Conservation (phyloP, 1,284 basidiomycete species). For the Tylopilus sp. region DNA sequence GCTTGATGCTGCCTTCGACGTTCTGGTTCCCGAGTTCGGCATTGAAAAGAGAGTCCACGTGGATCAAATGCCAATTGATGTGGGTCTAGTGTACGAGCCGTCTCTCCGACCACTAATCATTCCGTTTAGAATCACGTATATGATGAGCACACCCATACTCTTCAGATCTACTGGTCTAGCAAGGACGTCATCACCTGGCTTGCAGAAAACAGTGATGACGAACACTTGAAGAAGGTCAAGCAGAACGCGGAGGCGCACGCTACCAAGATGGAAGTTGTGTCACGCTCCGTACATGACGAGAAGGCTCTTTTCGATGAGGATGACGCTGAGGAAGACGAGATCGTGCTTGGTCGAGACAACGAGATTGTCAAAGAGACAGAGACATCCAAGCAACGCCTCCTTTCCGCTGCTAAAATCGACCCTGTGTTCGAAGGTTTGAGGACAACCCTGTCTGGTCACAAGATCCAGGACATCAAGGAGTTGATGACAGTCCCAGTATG, state of each 20-base stretch:
- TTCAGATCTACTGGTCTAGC: slow-evolving; percentile 90
- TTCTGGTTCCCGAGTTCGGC: slow-evolving; percentile 88
- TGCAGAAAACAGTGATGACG: slow-evolving; percentile 91
- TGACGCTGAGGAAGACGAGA: slow-evolving; percentile 72
- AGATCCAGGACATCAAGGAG: slow-evolving; percentile 90
- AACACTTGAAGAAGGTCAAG: slow-evolving; percentile 89
- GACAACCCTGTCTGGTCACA: slow-evolving; percentile 70
- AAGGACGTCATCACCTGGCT: slow-evolving; percentile 93
- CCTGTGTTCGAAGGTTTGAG: slow-evolving; percentile 81
- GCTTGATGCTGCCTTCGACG: slow-evolving; percentile 94
- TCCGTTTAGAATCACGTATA: slow-evolving; percentile 78
- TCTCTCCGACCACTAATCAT: slow-evolving; percentile 7
- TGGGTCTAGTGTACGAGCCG: slow-evolving; percentile 38
- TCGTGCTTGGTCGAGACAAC: slow-evolving; percentile 67
- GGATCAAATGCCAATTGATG: slow-evolving; percentile 97
- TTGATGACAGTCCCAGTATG: slow-evolving; percentile 86
- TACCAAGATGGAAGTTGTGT: slow-evolving; percentile 80
- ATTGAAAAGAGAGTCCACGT: slow-evolving; percentile 99
- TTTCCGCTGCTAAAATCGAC: slow-evolving; percentile 69
- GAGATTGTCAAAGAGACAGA: slow-evolving; percentile 44
- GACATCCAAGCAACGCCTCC: slow-evolving; percentile 70
- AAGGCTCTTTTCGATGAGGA: slow-evolving; percentile 87
- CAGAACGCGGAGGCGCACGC: slow-evolving; percentile 83
- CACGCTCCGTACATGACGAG: slow-evolving; percentile 79
- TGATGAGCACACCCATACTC: slow-evolving; percentile 86